Conservation (phyloP, 2,329 filamentous ascomycete species). For the Fusarium brachygibbosum region DNA sequence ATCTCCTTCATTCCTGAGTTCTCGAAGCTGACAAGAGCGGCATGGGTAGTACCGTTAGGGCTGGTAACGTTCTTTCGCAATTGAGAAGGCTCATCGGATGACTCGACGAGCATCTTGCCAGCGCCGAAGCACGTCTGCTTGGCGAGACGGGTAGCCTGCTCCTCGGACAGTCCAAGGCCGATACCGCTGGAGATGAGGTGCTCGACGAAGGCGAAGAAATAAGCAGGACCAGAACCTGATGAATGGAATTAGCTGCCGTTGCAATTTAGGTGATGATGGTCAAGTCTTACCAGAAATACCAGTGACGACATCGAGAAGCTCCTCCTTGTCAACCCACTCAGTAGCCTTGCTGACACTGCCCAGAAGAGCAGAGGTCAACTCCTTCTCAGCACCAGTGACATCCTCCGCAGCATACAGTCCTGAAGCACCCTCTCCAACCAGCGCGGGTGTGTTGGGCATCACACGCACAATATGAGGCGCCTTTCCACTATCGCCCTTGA, state of each 20-base stretch:
- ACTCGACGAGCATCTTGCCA: slow-evolving; percentile 64
- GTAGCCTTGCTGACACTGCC: slow-evolving; percentile 62
- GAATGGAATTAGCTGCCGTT: neutral
- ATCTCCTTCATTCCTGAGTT: slow-evolving; percentile 58
- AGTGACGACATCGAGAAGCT: slow-evolving; percentile 64
- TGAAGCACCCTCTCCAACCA: slow-evolving; percentile 65
- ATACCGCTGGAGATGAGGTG: slow-evolving; percentile 62
- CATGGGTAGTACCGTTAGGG: slow-evolving; percentile 65
- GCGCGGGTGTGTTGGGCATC: slow-evolving; percentile 67
- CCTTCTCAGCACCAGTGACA: slow-evolving; percentile 59
- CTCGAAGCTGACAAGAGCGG: slow-evolving; percentile 64
- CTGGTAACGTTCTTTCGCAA: slow-evolving; percentile 66
- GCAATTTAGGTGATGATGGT: rapidly evolving
- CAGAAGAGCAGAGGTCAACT: slow-evolving; percentile 59
- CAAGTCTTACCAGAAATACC: slow-evolving; percentile 60
- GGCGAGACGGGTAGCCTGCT: slow-evolving; percentile 64
- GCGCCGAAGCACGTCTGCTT: slow-evolving; percentile 66
- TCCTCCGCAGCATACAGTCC: slow-evolving; percentile 61
- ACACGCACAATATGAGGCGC: slow-evolving; percentile 63
- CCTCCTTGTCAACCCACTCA: slow-evolving; percentile 65
- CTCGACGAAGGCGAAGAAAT: slow-evolving; percentile 68
- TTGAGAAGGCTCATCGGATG: slow-evolving; percentile 60
- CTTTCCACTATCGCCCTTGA: slow-evolving; percentile 54
- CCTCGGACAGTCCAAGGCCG: slow-evolving; percentile 60
- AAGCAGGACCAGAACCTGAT: slow-evolving; percentile 64